Base-by-base conservation (phyloP, 73 alveolate species). In the Breviolum minutum region DNA sequence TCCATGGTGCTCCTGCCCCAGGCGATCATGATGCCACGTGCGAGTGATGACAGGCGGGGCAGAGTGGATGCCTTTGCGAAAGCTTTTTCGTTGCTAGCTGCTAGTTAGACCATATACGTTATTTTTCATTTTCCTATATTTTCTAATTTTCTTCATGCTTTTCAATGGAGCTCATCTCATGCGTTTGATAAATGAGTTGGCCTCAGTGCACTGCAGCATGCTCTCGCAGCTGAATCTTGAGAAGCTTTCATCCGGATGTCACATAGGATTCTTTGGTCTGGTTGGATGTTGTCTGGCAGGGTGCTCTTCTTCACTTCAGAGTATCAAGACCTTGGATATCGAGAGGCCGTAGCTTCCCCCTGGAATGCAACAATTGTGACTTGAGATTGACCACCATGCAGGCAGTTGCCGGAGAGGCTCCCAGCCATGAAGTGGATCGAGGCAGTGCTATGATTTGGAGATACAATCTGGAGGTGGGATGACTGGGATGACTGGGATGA, bases 341-440 rank as follows among this genome's bases (percentile, higher is more conserved):
- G 90, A 22, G 77, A 92, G 90, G 98, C 98, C 20, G 61, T 61
- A 8, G 60, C 79, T n/a, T 11, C 26, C 24, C 32, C 14, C n/a
- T 24, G n/a, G 9, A 77, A 26, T 79, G 79, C 7, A 27, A 40
- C 48, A 7, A 3, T 22, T 81, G 70, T 29, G 12, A 16, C 71
- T 19, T 2, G 0, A 12, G 32, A 7, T 13, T 7, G 26, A 12
- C 77, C 63, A 13, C 20, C 24, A 22, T 8, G 63, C 54, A 90
- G 96, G 96, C 96, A 12, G 30, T 74, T 22, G 77, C 30, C 12
- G 87, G 88, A n/a, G 98, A 92, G 87, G 98, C 98, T 40, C 98
- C 98, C 77, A 92, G 81, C 90, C 98, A 92, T 66, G 98, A 73
- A 80, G 87, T 92, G 62, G 98, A 92, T 48, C 98, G 98, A 8